Percentiles rank a stretch among this genome's conserved stretches.
These are phyloP conservation scores for Lipomyces sp. DNA, from an alignment of 805 yeast species.

Conservation along the genomic window DNA sequence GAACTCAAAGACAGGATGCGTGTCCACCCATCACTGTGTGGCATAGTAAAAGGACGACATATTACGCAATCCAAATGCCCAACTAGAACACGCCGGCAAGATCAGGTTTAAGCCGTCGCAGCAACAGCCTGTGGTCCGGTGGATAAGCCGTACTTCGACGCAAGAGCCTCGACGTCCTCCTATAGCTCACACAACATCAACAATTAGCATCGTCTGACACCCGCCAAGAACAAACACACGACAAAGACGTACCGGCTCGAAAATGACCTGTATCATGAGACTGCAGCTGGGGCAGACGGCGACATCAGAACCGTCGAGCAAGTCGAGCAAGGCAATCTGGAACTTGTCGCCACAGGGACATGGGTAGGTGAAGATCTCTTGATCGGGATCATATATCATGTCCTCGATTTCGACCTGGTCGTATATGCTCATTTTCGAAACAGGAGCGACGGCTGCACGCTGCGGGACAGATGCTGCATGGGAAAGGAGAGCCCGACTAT, in stretches of 20 bases:
- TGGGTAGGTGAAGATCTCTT: constrained; percentile 84
- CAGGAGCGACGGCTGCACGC: too few relatives aligned
- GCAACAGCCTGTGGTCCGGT: constrained; percentile 11
- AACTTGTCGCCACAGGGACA: constrained; percentile 98
- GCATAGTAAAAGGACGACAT: too few relatives aligned
- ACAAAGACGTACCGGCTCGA: constrained; percentile 50
- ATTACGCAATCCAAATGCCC: too few relatives aligned
- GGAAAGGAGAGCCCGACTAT: background rate
- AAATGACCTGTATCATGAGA: constrained; percentile 85
- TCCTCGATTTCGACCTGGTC: constrained; percentile 98
- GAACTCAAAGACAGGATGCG: too few relatives aligned
- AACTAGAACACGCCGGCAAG: too few relatives aligned
- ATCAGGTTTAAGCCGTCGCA: constrained; percentile 7
- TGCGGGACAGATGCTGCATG: background rate
- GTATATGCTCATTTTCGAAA: constrained; percentile 48
- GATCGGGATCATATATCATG: constrained; percentile 81
- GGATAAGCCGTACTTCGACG: constrained; percentile 7
- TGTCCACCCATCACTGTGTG: too few relatives aligned
- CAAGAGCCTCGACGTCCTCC: constrained; percentile 21
- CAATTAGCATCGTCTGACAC: background rate
- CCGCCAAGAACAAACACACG: background rate
- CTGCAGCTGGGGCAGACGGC: constrained; percentile 98
- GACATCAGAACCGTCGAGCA: constrained; percentile 84
- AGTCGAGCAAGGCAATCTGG: constrained; percentile 73
- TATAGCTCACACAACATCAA: background rate